Evolutionary conservation across 176 grass and related monocot species (phyloP).

Genomic region (Pontederia paniculata): DNA sequence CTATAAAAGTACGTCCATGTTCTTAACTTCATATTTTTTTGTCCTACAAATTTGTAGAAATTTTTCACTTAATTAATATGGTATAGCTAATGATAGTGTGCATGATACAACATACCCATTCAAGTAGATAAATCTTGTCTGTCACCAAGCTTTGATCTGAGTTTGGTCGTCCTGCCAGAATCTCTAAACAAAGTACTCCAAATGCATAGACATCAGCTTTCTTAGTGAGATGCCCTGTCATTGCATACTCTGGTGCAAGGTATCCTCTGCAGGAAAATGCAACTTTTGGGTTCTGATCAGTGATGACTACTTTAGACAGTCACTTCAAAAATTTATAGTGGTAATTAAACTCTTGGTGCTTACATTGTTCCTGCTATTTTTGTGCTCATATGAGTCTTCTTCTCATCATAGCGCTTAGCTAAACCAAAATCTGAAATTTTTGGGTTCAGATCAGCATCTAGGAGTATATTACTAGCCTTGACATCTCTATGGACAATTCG

Average conservation of each 20-base stretch:
- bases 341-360: background rate
- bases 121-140: conserved; percentile 28
- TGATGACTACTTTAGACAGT: no score
- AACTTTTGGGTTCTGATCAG: no score
- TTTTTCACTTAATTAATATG: no score
- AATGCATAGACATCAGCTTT: conserved; percentile 24
- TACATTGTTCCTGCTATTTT: conserved; percentile 43
- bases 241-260: no score
- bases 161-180: no score
- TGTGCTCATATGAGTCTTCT: conserved; percentile 39
- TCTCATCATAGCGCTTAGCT: conserved; percentile 38
- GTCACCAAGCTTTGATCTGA: no score
- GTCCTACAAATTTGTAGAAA: no score
- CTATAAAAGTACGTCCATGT: no score
- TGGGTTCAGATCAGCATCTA: conserved; percentile 34
- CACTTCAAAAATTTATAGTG: no score
- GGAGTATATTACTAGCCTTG: conserved; percentile 22
- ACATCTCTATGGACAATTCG: conserved; percentile 27
- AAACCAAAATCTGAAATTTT: conserved; percentile 51
- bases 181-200: conserved; percentile 27
- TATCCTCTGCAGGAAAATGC: no score
- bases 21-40: background rate
- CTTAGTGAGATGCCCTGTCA: no score
- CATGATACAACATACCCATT: conserved; percentile 28
- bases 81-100: no score